Percentiles rank a stretch among this genome's conserved stretches.
Evolutionary conservation across 2,329 filamentous ascomycete genomes (phyloP).

Genomic region (Mycosphaerelloides madeirae): DNA sequence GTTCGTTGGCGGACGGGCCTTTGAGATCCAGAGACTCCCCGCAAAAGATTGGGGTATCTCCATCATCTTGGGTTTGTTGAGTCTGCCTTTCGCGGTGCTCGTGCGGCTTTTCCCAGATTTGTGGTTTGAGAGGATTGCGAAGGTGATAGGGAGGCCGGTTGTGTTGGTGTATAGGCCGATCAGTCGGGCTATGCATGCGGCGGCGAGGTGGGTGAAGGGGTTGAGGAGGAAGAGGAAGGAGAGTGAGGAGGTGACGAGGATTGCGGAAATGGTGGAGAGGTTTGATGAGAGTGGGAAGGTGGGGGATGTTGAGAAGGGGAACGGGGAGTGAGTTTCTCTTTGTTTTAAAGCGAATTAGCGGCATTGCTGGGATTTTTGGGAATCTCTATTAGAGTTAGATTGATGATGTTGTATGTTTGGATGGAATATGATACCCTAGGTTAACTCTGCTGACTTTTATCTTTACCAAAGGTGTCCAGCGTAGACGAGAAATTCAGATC

Average conservation of each 20-base stretch:
- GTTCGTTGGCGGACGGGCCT: constrained; percentile 69
- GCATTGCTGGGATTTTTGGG: too few relatives aligned
- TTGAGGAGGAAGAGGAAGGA: constrained; percentile 16
- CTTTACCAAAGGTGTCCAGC: too few relatives aligned
- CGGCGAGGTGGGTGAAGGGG: constrained; percentile 10
- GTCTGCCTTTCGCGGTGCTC: constrained; percentile 74
- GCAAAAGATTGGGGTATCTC: constrained; percentile 84
- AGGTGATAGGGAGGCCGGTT: constrained; percentile 34
- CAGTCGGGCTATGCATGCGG: constrained; percentile 17
- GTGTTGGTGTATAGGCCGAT: constrained; percentile 18
- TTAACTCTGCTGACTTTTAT: too few relatives aligned
- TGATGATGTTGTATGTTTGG: too few relatives aligned
- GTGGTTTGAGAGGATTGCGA: constrained; percentile 46
- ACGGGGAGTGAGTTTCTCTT: not conserved
- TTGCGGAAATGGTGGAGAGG: constrained; percentile 14
- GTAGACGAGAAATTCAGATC: too few relatives aligned
- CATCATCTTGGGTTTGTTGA: constrained; percentile 73
- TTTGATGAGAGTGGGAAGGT: constrained; percentile 11
- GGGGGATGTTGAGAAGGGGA: constrained; percentile 11
- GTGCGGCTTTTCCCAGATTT: constrained; percentile 80
- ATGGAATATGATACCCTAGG: too few relatives aligned
- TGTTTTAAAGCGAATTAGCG: not conserved
- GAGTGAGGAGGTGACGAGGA: constrained; percentile 12
- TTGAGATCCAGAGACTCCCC: constrained; percentile 63
- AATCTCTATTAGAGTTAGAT: too few relatives aligned